Evolutionary conservation across 345 rosid genomes (phyloP).

Genomic region (Raphanus sativus): DNA sequence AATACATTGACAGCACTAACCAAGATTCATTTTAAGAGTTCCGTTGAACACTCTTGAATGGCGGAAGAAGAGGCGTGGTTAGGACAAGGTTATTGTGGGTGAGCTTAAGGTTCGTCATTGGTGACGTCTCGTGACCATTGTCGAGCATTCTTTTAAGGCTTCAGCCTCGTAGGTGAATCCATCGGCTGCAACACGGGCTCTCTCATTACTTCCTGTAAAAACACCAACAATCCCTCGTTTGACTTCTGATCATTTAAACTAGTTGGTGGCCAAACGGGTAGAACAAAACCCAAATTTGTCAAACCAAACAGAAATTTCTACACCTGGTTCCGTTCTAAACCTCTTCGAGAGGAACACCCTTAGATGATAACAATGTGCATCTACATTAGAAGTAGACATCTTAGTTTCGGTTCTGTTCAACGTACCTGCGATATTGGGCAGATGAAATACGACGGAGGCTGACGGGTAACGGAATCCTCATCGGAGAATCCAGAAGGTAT

Average conservation of each 20-base stretch:
- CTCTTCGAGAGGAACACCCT: not conserved
- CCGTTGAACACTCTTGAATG: slow-evolving; percentile 61
- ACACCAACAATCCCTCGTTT: not conserved
- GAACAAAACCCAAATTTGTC: not conserved
- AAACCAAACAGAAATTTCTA: not conserved
- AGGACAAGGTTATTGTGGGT: slow-evolving; percentile 59
- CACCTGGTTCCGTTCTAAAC: not conserved
- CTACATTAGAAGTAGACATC: not conserved
- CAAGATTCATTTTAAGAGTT: slow-evolving; percentile 14
- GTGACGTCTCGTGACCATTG: slow-evolving; percentile 67
- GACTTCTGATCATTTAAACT: not conserved
- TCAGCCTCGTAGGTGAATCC: slow-evolving; percentile 75
- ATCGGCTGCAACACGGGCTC: slow-evolving; percentile 86
- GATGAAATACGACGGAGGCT: slow-evolving; percentile 47
- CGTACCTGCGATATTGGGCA: slow-evolving; percentile 51
- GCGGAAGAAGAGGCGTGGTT: slow-evolving; percentile 68
- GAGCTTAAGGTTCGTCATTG: slow-evolving; percentile 56
- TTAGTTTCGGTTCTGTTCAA: slow-evolving; percentile 1
- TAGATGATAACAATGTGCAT: not conserved
- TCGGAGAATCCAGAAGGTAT: slow-evolving; percentile 28
- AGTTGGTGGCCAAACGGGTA: not conserved
- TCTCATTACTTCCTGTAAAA: slow-evolving; percentile 67
- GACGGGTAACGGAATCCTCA: slow-evolving; percentile 30
- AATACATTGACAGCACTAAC: not conserved
- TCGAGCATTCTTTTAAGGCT: slow-evolving; percentile 64